A percentile compares a stretch with the other conserved stretches of the same genome.
phyloP scores from a whole-genome alignment of 1,284 basidiomycete species.

The Ceratobasidium sp. region DNA sequence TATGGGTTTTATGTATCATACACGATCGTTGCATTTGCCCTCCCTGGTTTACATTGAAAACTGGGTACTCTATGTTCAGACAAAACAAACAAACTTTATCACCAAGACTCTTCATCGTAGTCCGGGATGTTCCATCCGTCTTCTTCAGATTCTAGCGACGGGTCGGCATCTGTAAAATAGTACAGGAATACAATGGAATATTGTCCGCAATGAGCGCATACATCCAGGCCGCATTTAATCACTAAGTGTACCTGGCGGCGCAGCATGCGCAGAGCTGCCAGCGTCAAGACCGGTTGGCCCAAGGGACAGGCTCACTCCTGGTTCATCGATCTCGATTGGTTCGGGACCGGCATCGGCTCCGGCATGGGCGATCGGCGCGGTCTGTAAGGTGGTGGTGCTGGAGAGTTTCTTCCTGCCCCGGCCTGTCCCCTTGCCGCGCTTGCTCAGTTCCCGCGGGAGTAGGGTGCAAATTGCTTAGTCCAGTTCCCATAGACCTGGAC shows the following conservation, averaged over 20 bases:
- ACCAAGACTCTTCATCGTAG: neutral
- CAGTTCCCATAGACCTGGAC: neutral
- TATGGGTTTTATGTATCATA: neutral
- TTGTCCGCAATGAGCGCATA: neutral
- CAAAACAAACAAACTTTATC: too few relatives aligned
- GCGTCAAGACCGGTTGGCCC: neutral
- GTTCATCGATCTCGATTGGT: neutral
- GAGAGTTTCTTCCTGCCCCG: too few relatives aligned
- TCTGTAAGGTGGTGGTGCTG: too few relatives aligned
- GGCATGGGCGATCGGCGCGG: too few relatives aligned
- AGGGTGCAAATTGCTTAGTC: too few relatives aligned
- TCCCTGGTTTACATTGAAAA: slow-evolving; percentile 2
- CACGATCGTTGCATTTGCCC: neutral
- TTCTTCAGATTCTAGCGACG: neutral
- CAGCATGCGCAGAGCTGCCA: neutral
- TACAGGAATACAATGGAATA: neutral
- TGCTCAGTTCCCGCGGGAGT: too few relatives aligned
- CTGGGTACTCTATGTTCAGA: neutral
- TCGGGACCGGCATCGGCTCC: neutral
- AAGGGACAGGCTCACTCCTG: neutral
- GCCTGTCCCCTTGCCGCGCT: too few relatives aligned
- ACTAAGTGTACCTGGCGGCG: neutral
- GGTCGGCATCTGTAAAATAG: neutral
- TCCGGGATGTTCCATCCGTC: neutral
- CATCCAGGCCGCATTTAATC: neutral